phyloP scores from a whole-genome alignment of 2,329 filamentous ascomycete genomes.

The Diaporthe eres region DNA sequence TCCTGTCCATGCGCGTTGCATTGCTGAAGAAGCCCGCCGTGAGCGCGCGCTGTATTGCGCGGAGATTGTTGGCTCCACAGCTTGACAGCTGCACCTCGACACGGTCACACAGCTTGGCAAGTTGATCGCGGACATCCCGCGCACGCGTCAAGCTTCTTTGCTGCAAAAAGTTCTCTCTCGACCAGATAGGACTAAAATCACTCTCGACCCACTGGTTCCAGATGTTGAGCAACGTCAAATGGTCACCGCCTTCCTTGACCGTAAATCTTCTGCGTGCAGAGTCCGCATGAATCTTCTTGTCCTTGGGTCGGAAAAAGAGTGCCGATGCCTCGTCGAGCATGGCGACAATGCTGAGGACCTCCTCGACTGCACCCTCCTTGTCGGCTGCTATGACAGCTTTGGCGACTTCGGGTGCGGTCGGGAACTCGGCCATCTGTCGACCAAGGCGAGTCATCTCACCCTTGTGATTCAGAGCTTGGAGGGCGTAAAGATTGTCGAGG shows the following conservation, averaged over 20 bases:
- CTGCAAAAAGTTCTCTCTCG: conserved; percentile 93
- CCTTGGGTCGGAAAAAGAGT: conserved; percentile 94
- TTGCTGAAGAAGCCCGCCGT: conserved; percentile 96
- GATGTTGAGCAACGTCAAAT: conserved; percentile 89
- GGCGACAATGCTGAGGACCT: conserved; percentile 92
- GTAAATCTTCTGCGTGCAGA: conserved; percentile 91
- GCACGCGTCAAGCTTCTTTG: conserved; percentile 90
- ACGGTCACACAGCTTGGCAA: conserved; percentile 91
- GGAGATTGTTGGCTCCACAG: conserved; percentile 78
- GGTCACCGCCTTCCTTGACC: conserved; percentile 90
- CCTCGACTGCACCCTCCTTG: conserved; percentile 92
- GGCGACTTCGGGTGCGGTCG: conserved; percentile 91
- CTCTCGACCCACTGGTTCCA: conserved; percentile 97
- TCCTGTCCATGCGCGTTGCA: conserved; percentile 84
- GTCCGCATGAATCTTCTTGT: conserved; percentile 97
- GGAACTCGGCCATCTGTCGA: conserved; percentile 95
- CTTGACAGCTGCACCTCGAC: conserved; percentile 85
- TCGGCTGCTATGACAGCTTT: conserved; percentile 91
- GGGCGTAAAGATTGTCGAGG: conserved; percentile 90
- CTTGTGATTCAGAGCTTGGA: conserved; percentile 89
- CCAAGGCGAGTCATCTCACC: conserved; percentile 93
- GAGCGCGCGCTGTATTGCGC: conserved; percentile 88
- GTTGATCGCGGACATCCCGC: conserved; percentile 91
- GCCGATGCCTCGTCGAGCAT: conserved; percentile 92
- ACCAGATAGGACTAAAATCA: conserved; percentile 90